Conservation (phyloP, 805 yeast species). For the Yarrowia keelungensis region DNA sequence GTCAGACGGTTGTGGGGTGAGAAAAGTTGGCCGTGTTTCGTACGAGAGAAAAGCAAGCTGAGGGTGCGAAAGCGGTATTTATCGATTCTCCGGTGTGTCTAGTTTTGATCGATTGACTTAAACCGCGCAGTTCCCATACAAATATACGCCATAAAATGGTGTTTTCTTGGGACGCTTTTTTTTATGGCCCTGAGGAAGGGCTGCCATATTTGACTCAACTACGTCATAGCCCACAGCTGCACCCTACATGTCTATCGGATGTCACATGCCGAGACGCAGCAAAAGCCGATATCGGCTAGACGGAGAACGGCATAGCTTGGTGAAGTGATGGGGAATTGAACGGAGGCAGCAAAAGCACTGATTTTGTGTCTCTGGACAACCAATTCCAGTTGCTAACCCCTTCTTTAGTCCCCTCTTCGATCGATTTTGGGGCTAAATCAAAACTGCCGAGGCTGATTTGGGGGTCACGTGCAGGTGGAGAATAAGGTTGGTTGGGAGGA, state of each 20-base stretch:
- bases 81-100: neutral
- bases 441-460: conserved; percentile 9
- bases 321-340: neutral
- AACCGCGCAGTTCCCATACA: neutral
- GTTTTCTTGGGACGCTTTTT: neutral
- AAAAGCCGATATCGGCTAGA: conserved; percentile 23
- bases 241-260: conserved; percentile 11
- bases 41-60: neutral
- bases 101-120: neutral
- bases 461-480: conserved; percentile 10
- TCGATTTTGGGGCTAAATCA: neutral
- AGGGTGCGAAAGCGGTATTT: neutral
- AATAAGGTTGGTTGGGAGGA: conserved; percentile 31
- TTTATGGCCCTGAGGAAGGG: neutral
- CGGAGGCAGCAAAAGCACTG: too few species aligned
- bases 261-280: conserved; percentile 36
- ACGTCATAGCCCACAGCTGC: conserved; percentile 17
- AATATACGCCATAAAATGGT: neutral
- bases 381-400: too few species aligned
- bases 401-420: too few species aligned
- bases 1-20: conserved; percentile 32
- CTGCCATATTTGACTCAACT: conserved; percentile 7
- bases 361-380: too few species aligned
- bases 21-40: neutral
- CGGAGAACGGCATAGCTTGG: neutral